These are phyloP conservation scores for Elymus sibiricus DNA, from an alignment of 176 grass and related monocot species.

Conservation along the genomic window DNA sequence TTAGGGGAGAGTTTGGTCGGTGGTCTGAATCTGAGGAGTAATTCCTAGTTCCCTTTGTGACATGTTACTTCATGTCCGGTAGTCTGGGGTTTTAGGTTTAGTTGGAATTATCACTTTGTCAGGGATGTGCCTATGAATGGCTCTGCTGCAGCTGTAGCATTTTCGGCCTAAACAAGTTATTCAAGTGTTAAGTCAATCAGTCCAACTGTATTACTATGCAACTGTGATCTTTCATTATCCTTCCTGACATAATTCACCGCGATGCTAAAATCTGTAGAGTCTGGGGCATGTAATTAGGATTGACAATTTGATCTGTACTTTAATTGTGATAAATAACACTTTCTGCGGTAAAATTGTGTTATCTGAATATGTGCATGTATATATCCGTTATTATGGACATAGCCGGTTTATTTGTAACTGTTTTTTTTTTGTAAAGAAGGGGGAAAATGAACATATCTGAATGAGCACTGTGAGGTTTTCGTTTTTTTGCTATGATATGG, in stretches of 20 bases:
- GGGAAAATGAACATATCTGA: not conserved
- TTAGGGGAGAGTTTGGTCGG: not conserved
- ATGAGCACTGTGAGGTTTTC: not conserved
- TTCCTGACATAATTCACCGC: not conserved
- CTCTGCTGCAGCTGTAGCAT: not conserved
- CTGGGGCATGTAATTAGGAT: not conserved
- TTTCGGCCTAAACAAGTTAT: not conserved
- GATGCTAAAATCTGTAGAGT: not conserved
- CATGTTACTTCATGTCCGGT: not conserved
- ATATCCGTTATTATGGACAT: not conserved
- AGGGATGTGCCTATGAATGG: not conserved
- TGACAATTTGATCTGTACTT: not conserved
- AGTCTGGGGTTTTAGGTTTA: not conserved
- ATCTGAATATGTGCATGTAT: not conserved
- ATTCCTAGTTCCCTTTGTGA: not conserved
- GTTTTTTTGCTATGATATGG: not conserved
- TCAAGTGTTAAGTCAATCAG: not conserved
- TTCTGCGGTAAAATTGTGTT: not conserved
- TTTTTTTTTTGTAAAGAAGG: not conserved
- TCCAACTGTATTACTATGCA: not conserved
- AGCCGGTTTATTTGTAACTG: too few species aligned
- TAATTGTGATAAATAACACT: not conserved
- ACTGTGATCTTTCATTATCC: not conserved
- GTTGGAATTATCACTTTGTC: not conserved
- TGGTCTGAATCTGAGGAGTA: not conserved